A percentile compares a stretch with the other conserved stretches of the same genome.
phyloP scores from a whole-genome alignment of 805 yeast species.

The Candida ficus region DNA sequence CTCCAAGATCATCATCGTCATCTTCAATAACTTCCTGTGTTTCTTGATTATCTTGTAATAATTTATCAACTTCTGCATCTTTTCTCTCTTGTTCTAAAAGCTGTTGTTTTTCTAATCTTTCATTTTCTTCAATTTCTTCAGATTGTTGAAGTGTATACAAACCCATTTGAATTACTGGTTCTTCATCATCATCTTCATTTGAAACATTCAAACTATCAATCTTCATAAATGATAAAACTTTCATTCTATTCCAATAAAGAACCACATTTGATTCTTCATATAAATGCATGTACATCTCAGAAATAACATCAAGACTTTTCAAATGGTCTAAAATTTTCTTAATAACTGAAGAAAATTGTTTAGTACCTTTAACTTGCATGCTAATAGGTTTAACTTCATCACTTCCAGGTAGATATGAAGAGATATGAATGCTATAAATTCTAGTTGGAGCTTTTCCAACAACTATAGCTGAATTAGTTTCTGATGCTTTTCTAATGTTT shows the following conservation, averaged over 20 bases:
- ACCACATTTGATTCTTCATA: conserved; percentile 15
- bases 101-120: conserved; percentile 15
- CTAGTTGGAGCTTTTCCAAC: neutral
- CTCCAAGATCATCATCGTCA: conserved; percentile 18
- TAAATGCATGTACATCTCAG: neutral
- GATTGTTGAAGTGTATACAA: conserved; percentile 20
- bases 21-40: conserved; percentile 23
- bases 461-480: too few species aligned
- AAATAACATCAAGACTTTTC: conserved; percentile 1
- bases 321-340: conserved; percentile 12
- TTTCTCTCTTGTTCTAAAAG: conserved; percentile 21
- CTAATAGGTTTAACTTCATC: conserved; percentile 1
- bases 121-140: conserved; percentile 6
- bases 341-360: conserved; percentile 13
- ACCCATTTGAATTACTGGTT: conserved; percentile 11
- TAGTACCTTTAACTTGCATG: conserved; percentile 17
- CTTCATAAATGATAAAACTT: conserved; percentile 21
- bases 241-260: conserved; percentile 20
- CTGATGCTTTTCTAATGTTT: too few species aligned
- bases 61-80: conserved; percentile 23
- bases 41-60: conserved; percentile 9
- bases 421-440: conserved; percentile 11
- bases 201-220: conserved; percentile 18
- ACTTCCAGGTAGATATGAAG: conserved; percentile 21
- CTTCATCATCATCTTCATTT: neutral